phyloP scores from a whole-genome alignment of 805 yeast species.

The Candida tallmaniae region DNA sequence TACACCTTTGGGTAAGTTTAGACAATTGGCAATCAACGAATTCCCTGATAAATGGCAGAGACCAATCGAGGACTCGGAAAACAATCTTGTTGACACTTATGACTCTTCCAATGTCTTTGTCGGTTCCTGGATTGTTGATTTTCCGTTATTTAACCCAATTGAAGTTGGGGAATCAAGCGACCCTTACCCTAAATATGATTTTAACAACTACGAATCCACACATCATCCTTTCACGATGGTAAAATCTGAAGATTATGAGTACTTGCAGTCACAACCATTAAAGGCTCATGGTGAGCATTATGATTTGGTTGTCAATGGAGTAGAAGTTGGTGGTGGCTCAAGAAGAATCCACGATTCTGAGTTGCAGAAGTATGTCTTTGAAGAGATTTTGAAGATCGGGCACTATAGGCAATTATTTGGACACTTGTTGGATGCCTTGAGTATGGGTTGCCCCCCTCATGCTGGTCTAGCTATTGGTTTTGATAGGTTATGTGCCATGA shows the following conservation, averaged over 20 bases:
- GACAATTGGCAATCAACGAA: slow-evolving; percentile 65
- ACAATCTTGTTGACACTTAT: slow-evolving; percentile 13
- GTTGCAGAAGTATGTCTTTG: slow-evolving; percentile 70
- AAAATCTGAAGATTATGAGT: slow-evolving; percentile 59
- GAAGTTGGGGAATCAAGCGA: slow-evolving; percentile 27
- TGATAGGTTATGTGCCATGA: slow-evolving; percentile 89
- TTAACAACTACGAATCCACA: slow-evolving; percentile 53
- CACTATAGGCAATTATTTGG: slow-evolving; percentile 70
- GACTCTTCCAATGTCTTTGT: slow-evolving; percentile 41
- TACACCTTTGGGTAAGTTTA: slow-evolving; percentile 83
- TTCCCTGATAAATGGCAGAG: slow-evolving; percentile 52
- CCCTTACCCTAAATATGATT: slow-evolving; percentile 53
- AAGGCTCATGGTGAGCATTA: slow-evolving; percentile 84
- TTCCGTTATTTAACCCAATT: slow-evolving; percentile 84
- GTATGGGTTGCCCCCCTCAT: slow-evolving; percentile 96
- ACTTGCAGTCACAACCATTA: slow-evolving; percentile 52
- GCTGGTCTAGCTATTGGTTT: slow-evolving; percentile 96
- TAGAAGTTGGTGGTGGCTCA: slow-evolving; percentile 96
- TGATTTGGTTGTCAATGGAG: slow-evolving; percentile 90
- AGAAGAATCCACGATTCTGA: slow-evolving; percentile 86
- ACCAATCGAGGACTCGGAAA: slow-evolving; percentile 16
- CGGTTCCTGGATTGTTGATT: slow-evolving; percentile 84
- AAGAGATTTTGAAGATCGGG: slow-evolving; percentile 54
- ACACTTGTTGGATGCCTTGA: slow-evolving; percentile 76
- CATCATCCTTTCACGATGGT: slow-evolving; percentile 99